These are phyloP conservation scores for Fusarium keratoplasticum DNA, from an alignment of 2,329 filamentous ascomycete genomes.

Conservation along the genomic window DNA sequence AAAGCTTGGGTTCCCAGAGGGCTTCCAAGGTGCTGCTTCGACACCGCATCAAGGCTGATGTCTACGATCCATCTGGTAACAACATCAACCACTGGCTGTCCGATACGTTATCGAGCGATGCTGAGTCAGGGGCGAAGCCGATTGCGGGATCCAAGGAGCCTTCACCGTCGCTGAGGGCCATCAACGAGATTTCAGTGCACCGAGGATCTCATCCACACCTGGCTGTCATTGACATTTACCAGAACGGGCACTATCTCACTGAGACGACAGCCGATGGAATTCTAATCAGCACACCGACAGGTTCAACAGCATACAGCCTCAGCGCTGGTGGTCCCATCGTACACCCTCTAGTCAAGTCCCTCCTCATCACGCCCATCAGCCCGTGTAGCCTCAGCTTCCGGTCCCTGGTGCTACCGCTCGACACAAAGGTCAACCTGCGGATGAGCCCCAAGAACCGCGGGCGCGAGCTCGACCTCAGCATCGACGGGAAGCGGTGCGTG, in stretches of 20 bases:
- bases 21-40: conserved; percentile 86
- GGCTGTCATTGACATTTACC: conserved; percentile 89
- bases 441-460: conserved; percentile 85
- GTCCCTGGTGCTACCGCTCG: conserved; percentile 87
- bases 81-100: conserved; percentile 67
- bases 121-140: conserved; percentile 51
- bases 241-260: conserved; percentile 90
- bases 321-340: conserved; percentile 93
- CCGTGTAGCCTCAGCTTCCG: conserved; percentile 92
- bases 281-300: conserved; percentile 92
- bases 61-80: conserved; percentile 77
- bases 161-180: conserved; percentile 71
- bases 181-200: conserved; percentile 96
- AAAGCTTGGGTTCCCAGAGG: conserved; percentile 80
- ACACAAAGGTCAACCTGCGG: conserved; percentile 84
- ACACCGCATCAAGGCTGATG: conserved; percentile 86
- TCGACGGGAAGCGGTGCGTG: conserved; percentile 78
- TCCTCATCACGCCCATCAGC: conserved; percentile 94
- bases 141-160: conserved; percentile 51
- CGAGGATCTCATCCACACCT: conserved; percentile 90
- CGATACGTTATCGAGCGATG: conserved; percentile 58
- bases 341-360: conserved; percentile 88
- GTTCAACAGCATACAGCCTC: conserved; percentile 95
- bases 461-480: conserved; percentile 80
- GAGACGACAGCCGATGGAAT: conserved; percentile 96